phyloP scores from a whole-genome alignment of 129 eudicot species.

The Deinandra increscens region DNA sequence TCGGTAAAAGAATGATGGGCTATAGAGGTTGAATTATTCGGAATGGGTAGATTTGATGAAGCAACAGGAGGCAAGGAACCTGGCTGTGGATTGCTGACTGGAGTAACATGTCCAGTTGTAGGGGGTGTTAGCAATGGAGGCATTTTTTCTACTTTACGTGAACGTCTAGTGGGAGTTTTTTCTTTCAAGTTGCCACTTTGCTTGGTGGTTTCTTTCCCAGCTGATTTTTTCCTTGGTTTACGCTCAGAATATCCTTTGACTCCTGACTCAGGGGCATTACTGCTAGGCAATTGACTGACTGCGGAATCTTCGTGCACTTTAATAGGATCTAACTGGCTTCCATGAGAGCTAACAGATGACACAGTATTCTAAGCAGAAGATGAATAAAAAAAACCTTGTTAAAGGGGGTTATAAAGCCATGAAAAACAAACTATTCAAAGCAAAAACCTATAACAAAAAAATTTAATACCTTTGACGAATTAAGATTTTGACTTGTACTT shows the following conservation, averaged over 20 bases:
- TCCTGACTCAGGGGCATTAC: conserved; percentile 40
- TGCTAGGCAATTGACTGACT: conserved; percentile 32
- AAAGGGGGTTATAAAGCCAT: background rate
- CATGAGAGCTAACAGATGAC: conserved; percentile 38
- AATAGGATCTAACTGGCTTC: conserved; percentile 31
- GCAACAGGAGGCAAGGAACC: conserved; percentile 37
- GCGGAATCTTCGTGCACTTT: conserved; percentile 29
- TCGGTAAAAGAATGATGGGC: conserved; percentile 81
- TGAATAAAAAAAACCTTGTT: conserved; percentile 5
- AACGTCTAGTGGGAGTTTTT: conserved; percentile 34
- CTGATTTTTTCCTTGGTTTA: conserved; percentile 64
- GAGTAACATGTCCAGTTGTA: conserved; percentile 32
- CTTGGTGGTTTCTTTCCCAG: conserved; percentile 49
- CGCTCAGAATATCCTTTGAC: conserved; percentile 51
- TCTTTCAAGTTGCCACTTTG: conserved; percentile 48
- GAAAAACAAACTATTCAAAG: conserved; percentile 8
- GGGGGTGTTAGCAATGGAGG: conserved; percentile 24
- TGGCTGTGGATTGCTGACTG: conserved; percentile 33
- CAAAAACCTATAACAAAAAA: background rate
- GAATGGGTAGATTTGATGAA: conserved; percentile 52
- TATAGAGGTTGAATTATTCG: conserved; percentile 46
- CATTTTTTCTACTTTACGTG: conserved; percentile 36
- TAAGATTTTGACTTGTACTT: conserved; percentile 40
- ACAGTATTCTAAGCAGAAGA: conserved; percentile 38
- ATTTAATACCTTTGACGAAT: conserved; percentile 25